Evolutionary conservation across 2,329 filamentous ascomycete species (phyloP), one percentile per base, ranked within the genome.

Genomic region (Aspergillus bombycis): DNA sequence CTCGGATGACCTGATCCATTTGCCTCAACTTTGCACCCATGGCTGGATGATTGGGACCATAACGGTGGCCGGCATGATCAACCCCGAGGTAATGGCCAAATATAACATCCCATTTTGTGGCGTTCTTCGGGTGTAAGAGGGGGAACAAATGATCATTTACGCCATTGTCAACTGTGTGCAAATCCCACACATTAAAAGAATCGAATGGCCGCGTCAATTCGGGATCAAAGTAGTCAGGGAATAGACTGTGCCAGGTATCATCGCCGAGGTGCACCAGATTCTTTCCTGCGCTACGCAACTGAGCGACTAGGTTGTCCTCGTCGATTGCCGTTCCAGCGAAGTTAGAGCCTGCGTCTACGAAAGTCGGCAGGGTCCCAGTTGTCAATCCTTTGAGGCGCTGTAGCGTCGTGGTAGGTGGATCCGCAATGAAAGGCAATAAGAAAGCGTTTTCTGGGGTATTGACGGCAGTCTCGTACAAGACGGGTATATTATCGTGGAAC

Each of bases 131-230:
- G 56, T 89, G 83, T 66, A 99, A 79, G 2, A 98, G 84, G 1
- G 95, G 95, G 62, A 80, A 78, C 8, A 99, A 88, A 78, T 98
- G 91, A 70, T 96, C 91, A 14, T 90, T 91, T 28, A 99, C 95
- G 0, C 95, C 95, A 73, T 97, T 94, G 75, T 99, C 95, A 3
- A 99, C 92, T 0, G 95, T 98, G 77, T 98, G 93, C 71, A 99
- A 79, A 77, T 99, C 95, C 93, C 93, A 97, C 8, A 98, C 95
- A 74, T 98, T 97, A 81, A 99, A 96, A 65, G 94, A 98, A 76
- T 98, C 94, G 77, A 97, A 99, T 0, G 95, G 88, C 70, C 85
- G 88, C 70, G 94, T 97, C 62, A 97, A 87, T 62, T 94, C 91
- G 10, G 89, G 82, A 76, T 97, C 90, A 72, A 99, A 99, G 77